phyloP scores from a whole-genome alignment of 1,284 basidiomycete genomes.

The Macrocystidia cucumis region DNA sequence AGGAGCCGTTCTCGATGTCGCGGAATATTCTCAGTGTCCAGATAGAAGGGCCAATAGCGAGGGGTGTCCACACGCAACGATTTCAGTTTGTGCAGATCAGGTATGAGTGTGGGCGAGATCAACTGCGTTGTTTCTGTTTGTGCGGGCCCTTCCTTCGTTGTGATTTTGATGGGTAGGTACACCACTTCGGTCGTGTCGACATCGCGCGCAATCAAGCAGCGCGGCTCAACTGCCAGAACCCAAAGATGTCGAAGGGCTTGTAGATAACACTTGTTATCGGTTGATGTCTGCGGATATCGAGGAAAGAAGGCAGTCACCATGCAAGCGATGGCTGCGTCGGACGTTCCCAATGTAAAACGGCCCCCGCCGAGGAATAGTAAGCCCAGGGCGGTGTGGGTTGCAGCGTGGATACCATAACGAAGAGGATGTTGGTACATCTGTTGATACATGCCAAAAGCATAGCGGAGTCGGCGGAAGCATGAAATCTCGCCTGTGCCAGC shows the following conservation, averaged over 20 bases:
- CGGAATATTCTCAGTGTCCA: constrained; percentile 64
- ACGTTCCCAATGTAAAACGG: constrained; percentile 87
- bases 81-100: constrained; percentile 73
- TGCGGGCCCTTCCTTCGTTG: constrained; percentile 57
- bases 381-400: constrained; percentile 88
- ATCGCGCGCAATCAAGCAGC: constrained; percentile 87
- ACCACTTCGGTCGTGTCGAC: constrained; percentile 87
- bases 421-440: constrained; percentile 75
- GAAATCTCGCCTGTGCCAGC: constrained; percentile 94
- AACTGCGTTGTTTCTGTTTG: constrained; percentile 61
- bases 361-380: constrained; percentile 93
- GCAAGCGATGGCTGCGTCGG: constrained; percentile 85
- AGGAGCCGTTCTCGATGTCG: constrained; percentile 68
- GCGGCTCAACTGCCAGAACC: constrained; percentile 91
- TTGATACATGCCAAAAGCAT: constrained; percentile 88
- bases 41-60: constrained; percentile 88
- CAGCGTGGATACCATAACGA: constrained; percentile 87
- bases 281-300: constrained; percentile 69
- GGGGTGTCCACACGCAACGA: constrained; percentile 86
- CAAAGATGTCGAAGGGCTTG: constrained; percentile 94
- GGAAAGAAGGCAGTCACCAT: constrained; percentile 92
- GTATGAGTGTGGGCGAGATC: constrained; percentile 88
- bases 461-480: constrained; percentile 81
- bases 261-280: constrained; percentile 87
- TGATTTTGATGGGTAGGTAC: constrained; percentile 86